Evolutionary conservation across 2,329 filamentous ascomycete species (phyloP), one percentile per base, ranked within the genome.

Genomic region (Phaeosphaeriaceae sp.): DNA sequence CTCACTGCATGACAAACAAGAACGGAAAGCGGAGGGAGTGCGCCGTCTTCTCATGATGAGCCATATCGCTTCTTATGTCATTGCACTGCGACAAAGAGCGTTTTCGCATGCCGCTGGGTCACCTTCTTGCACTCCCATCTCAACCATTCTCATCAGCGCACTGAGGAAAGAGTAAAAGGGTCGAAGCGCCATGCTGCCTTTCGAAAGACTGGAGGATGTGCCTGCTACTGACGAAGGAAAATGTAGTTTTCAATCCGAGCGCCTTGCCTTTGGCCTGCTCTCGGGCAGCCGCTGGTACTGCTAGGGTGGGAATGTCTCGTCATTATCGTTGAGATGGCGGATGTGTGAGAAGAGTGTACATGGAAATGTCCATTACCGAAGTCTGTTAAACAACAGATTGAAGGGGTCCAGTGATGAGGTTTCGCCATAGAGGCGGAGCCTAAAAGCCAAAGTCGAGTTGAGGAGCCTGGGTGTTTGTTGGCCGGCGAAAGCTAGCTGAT

Each of bases 221-320:
- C 63, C 54, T 59, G 72, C 71, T 75, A 47, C 59, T 75, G 72
- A 74, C 61, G 54, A 58, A 43, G 26, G 10, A 58, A 67, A 58
- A 63, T 52, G 71, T 75, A 75, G 72, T 75, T 75, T 75, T 75
- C 72, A 75, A 75, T 75, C 72, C 63, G 67, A 75, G 72, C 72
- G 72, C 67, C 64, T 66, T 65, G 54, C 49, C 60, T 42, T 60
- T 21, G 54, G 63, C 51, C 8, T 40, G 35, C 35, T 40, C n/a
- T n/a, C 35, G 15, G 35, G 35, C 35, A 40, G 35, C 35, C 35
- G 35, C 15, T 40, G 35, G 13, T 40, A 60, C 42, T 54, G 63
- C 49, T 47, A 52, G 58, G 55, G 66, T 66, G 66, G 67, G 65
- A 65, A 59, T 68, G 69, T 60, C 58, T 67, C 58, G 70, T 71